phyloP scores from a whole-genome alignment of 208 protist genomes.

The Trypanosoma platydactyli region DNA sequence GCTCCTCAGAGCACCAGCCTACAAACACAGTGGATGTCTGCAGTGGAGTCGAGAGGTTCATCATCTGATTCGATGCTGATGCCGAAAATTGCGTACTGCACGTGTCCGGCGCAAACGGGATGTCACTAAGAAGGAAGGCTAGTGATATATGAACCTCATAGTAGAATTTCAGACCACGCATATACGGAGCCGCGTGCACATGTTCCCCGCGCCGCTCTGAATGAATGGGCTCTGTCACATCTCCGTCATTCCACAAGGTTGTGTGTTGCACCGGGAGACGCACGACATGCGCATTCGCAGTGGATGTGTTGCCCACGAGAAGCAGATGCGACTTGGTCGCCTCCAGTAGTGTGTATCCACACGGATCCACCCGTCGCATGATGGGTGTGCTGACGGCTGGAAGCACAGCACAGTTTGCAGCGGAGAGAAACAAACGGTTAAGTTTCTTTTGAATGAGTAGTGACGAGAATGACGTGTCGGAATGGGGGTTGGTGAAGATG shows the following conservation, averaged over 20 bases:
- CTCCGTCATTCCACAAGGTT: constrained; percentile 4
- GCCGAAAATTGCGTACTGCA: neutral
- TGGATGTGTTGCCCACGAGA: constrained; percentile 49
- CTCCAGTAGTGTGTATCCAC: constrained; percentile 52
- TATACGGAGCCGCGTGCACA: neutral
- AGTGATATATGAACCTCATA: constrained; percentile 75
- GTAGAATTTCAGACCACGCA: constrained; percentile 38
- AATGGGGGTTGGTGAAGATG: neutral
- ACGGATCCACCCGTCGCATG: constrained; percentile 57
- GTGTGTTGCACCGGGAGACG: constrained; percentile 14
- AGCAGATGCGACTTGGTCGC: constrained; percentile 34
- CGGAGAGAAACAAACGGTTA: constrained; percentile 33
- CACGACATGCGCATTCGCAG: constrained; percentile 23
- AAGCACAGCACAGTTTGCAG: constrained; percentile 44
- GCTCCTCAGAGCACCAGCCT: constrained; percentile 43
- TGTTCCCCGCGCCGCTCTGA: constrained; percentile 7
- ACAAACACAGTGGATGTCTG: constrained; percentile 29
- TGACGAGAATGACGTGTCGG: constrained; percentile 31
- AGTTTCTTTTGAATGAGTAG: constrained; percentile 32
- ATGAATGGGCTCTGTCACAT: constrained; percentile 8
- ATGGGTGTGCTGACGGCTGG: constrained; percentile 55
- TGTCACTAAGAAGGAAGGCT: constrained; percentile 40
- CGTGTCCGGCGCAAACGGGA: constrained; percentile 5
- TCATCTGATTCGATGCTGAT: neutral
- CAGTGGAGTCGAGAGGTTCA: neutral